These are phyloP conservation scores for Hanseniaspora valbyensis DNA, from an alignment of 805 yeast genomes.

Conservation along the genomic window DNA sequence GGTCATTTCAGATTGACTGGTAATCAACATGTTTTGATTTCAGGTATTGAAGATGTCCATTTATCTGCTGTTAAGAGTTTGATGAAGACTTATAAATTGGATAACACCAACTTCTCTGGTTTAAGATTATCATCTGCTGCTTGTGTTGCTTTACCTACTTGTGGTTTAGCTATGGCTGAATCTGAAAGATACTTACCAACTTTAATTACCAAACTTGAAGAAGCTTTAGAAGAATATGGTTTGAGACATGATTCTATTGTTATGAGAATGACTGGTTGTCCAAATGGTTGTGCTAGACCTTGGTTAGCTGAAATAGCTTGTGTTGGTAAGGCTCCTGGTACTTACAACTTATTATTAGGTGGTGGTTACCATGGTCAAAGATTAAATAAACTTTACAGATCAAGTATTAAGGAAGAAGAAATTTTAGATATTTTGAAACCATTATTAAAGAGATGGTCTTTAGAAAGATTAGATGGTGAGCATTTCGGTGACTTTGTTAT, in stretches of 20 bases:
- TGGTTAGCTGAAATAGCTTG: constrained; percentile 95
- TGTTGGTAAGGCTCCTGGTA: constrained; percentile 89
- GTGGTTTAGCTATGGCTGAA: constrained; percentile 98
- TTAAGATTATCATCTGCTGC: constrained; percentile 86
- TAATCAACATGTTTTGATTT: constrained; percentile 80
- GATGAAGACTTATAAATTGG: constrained; percentile 64
- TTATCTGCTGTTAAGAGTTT: constrained; percentile 50
- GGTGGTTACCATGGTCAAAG: constrained; percentile 94
- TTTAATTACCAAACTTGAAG: constrained; percentile 69
- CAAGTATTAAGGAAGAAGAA: constrained; percentile 84
- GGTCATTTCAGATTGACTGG: constrained; percentile 92
- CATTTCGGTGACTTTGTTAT: constrained; percentile 91
- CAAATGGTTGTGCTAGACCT: constrained; percentile 97
- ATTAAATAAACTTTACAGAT: constrained; percentile 76
- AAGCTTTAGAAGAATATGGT: constrained; percentile 81
- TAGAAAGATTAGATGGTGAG: constrained; percentile 82
- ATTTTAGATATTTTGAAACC: constrained; percentile 68
- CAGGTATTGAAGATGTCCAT: constrained; percentile 61
- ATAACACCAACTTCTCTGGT: constrained; percentile 71
- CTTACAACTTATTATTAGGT: constrained; percentile 87
- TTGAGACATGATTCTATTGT: constrained; percentile 88
- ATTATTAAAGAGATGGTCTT: constrained; percentile 84
- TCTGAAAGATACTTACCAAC: constrained; percentile 81
- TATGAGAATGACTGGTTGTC: constrained; percentile 98
- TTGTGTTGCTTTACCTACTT: constrained; percentile 96